Evolutionary conservation across 2,329 filamentous ascomycete genomes (phyloP), one percentile per base, ranked within the genome.

Genomic region (Fusarium chuoi): DNA sequence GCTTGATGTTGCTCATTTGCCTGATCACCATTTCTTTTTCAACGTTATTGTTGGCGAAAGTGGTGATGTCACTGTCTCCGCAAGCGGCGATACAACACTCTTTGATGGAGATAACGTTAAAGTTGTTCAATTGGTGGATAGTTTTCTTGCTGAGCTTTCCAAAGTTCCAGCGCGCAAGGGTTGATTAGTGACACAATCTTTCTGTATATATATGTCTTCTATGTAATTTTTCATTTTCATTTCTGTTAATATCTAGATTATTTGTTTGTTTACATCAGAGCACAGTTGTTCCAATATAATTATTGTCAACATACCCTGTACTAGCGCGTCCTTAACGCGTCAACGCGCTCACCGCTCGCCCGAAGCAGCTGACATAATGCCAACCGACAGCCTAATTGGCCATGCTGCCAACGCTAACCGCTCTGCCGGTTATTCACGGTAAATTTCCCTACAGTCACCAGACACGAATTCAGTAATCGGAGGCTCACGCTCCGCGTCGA

Each of bases 31-130:
- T 2, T 28, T 68, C 1, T 68, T 63, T n/a, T 68, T 68, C 8
- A 68, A 51, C 41, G 42, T 68, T 8, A 12, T 68, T 14, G 11
- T 68, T 0, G 7, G 22, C 12, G 26, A 44, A n/a, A n/a, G 20
- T 17, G 28, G 45, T 7, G n/a, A 35, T 7, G 22, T 51, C 4
- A 56, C 26, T 5, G 1, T 63, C 0, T 54, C 41, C 20, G 14
- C 46, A 1, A 68, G 26, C 12, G 60, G 60, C 10, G 33, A 46
- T 11, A 3, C 28, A 8, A 12, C 5, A 3, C 14, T 41, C 1
- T 41, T 60, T 9, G 4, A 4, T 0, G 18, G 8, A 8, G 11
- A 24, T 1, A 2, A 3, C 6, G 8, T 3, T 0, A 2, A 6
- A 6, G 18, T 12, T 20, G 3, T 1, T 4, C 0, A 5, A 1